Evolutionary conservation across 2,329 filamentous ascomycete species (phyloP), one percentile per base, ranked within the genome.

Genomic region (Aspergillus flavus): DNA sequence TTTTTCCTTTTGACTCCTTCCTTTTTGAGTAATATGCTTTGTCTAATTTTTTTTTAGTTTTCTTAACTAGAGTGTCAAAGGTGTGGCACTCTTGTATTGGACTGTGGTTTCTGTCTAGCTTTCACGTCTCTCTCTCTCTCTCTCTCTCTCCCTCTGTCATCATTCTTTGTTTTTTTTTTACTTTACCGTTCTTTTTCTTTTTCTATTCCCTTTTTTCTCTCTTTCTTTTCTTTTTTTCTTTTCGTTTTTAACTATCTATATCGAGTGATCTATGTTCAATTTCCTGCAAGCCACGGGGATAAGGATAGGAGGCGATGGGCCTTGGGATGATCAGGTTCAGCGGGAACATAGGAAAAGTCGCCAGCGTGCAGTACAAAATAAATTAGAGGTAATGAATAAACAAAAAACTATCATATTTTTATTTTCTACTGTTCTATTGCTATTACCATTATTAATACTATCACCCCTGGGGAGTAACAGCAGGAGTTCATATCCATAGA

Each of bases 1-100:
- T 34, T 53, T 52, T 52, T 23, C 19, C 53, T 43, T 60, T 21
- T 48, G 48, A 16, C 41, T 56, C 32, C 54, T 39, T 62, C 21
- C 45, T 55, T 21, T 21, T 39, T 53, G 16, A 32, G 28, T 39
- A 34, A 55, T 55, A 55, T 32, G 39, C 32, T 26, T 39, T 12
- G 32, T 21, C 32, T 63, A 28, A 26, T 32, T 19, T 26, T 61
- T 57, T 32, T 30, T 59, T 16, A 10, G 3, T 4, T 53, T 16
- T 39, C 30, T 54, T 55, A 55, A 6, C 14, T 36, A 55, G 52
- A 28, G 30, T 39, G 9, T 39, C 32, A 36, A 55, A 55, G 52
- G 52, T 9, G 34, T 36, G 52, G 32, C 52, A n/a, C 32, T 55
- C 10, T 39, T 55, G 52, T 36, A 23, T 55, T 34, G 34, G 52